Evolutionary conservation across 208 protist species (phyloP), one percentile per base, ranked within the genome.

Genomic region (Trypanosoma rangeli): DNA sequence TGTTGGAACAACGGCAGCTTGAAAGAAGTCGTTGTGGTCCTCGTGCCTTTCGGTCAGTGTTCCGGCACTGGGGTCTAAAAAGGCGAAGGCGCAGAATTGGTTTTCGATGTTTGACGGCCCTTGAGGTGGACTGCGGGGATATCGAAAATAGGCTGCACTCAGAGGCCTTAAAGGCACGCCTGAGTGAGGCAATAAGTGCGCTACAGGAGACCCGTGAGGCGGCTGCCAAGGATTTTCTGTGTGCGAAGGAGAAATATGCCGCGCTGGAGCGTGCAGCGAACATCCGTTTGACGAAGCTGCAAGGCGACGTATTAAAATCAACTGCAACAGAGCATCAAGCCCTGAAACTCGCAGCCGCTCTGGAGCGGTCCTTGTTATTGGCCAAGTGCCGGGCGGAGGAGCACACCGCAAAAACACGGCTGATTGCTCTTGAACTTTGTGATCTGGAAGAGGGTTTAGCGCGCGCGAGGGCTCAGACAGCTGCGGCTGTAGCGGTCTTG

Each of bases 361-460:
- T 72, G 5, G 67, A 61, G n/a, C 56, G 56, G 18, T 16, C 39
- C 0, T 33, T 72, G 48, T 48, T 61, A 33, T 12, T 72, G 24
- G 29, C 57, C 5, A 24, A 64, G 24, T 49, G 24, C 20, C 3
- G 5, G 15, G n/a, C 18, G 48, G 58, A 46, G 20, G 57, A 64
- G 16, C n/a, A 46, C 16, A 12, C 16, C 13, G 35, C 29, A 1
- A 20, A 55, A 42, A n/a, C 28, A 10, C 9, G 18, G 16, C 33
- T 72, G 16, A 31, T 65, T 7, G 20, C 58, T 42, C 26, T 49
- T 39, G 57, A 70, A 39, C 28, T 70, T 4, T 8, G 7, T 29
- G 65, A 58, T 55, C 42, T 37, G 24, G 65, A 70, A 28, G 44
- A 22, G 29, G 8, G 29, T 56, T 4, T 56, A 4, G 0, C 1